A percentile compares a stretch with the other conserved stretches of the same genome.
phyloP scores from a whole-genome alignment of 225 moss, liverwort and hornwort species.

The Bryum argenteum region DNA sequence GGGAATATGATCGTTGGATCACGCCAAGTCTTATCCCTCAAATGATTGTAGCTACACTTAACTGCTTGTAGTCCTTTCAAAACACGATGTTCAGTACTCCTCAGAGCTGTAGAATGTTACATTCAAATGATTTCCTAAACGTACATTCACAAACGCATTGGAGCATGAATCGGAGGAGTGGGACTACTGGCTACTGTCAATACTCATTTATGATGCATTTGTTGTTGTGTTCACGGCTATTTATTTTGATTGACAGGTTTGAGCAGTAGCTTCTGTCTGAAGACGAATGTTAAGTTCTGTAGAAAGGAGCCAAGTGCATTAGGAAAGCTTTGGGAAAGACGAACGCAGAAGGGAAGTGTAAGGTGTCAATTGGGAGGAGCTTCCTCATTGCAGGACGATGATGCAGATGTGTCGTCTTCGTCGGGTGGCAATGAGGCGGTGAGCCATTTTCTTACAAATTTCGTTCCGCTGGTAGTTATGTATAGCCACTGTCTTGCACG shows the following conservation, averaged over 20 bases:
- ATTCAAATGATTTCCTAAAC: background rate
- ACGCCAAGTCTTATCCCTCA: too few species aligned
- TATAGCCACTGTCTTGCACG: background rate
- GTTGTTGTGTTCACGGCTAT: slow-evolving; percentile 10
- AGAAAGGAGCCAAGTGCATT: background rate
- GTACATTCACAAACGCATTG: background rate
- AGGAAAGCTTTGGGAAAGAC: slow-evolving; percentile 35
- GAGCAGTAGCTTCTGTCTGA: slow-evolving; percentile 25
- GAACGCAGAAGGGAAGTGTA: slow-evolving; percentile 22
- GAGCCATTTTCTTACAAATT: slow-evolving; percentile 22
- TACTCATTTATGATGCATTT: background rate
- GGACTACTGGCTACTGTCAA: background rate
- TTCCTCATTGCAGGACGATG: slow-evolving; percentile 40
- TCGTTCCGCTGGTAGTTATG: background rate
- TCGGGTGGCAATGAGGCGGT: slow-evolving; percentile 35
- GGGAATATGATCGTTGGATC: too few species aligned
- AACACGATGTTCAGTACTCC: background rate
- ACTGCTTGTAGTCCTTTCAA: background rate
- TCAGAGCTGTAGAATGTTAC: background rate
- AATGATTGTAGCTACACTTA: too few species aligned
- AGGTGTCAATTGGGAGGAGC: slow-evolving; percentile 32
- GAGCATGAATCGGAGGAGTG: background rate
- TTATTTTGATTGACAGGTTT: slow-evolving; percentile 23
- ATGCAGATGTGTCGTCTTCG: slow-evolving; percentile 28
- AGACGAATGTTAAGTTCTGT: slow-evolving; percentile 4